Evolutionary conservation across 257 asterid genomes (phyloP).

Genomic region (Solanum etuberosum): DNA sequence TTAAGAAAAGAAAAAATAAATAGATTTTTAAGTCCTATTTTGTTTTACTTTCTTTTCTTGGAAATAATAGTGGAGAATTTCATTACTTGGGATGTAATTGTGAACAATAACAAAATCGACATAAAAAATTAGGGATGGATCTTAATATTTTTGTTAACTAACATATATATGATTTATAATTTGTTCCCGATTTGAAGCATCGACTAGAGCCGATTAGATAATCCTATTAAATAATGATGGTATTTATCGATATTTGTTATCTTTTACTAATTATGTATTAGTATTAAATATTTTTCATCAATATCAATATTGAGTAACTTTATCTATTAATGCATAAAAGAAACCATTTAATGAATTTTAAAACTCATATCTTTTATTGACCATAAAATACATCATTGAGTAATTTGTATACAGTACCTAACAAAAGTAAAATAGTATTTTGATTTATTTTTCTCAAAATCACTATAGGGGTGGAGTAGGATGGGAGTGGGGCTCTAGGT

Average conservation of each 20-base stretch:
- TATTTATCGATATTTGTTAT: background rate
- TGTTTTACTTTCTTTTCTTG: background rate
- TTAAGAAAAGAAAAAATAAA: background rate
- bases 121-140: background rate
- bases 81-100: background rate
- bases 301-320: background rate
- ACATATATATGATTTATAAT: background rate
- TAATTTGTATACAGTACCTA: background rate
- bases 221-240: background rate
- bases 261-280: background rate
- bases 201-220: background rate
- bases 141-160: background rate
- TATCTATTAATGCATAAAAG: background rate
- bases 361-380: background rate
- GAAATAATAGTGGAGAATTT: background rate
- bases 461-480: no score
- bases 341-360: background rate
- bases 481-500: no score
- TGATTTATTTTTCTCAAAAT: no score
- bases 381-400: background rate
- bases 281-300: background rate
- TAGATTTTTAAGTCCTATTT: background rate
- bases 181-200: background rate
- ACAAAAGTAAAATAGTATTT: background rate
- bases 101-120: background rate